Conservation (phyloP, 257 asterid species). For the Euphrasia confusa region DNA sequence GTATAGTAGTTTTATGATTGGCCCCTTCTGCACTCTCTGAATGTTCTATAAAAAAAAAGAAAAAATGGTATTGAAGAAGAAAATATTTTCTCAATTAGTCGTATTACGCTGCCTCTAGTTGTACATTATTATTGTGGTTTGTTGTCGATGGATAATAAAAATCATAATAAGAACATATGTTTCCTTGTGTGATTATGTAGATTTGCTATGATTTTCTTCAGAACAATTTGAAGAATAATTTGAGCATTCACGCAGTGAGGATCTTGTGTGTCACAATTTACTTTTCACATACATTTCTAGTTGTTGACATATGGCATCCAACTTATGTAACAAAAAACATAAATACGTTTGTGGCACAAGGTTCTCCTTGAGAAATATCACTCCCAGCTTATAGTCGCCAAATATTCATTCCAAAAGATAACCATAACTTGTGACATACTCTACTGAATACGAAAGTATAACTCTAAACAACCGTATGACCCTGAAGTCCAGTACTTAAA, state of each 20-base stretch:
- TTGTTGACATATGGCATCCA: constrained; percentile 14
- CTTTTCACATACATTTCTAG: constrained; percentile 6
- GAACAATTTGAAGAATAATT: background rate
- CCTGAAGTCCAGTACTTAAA: too few relatives aligned
- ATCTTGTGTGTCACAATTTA: constrained; percentile 2
- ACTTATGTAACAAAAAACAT: background rate
- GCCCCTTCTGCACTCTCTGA: background rate
- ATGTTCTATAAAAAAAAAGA: background rate
- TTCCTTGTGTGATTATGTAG: background rate
- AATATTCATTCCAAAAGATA: too few relatives aligned
- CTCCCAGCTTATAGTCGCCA: too few relatives aligned
- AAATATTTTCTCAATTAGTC: background rate
- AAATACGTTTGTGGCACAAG: constrained; percentile 11
- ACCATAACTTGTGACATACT: too few relatives aligned
- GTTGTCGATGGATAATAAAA: background rate
- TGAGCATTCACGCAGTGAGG: too few relatives aligned
- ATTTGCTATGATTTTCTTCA: background rate
- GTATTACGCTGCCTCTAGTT: constrained; percentile 7
- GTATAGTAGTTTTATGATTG: background rate
- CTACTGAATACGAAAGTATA: too few relatives aligned
- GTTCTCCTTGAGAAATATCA: too few relatives aligned
- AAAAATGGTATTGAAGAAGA: background rate
- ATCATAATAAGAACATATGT: background rate
- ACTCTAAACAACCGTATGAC: too few relatives aligned
- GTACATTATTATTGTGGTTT: background rate